These are phyloP conservation scores for Fomitopsis pinicola DNA, from an alignment of 1,284 basidiomycete species.

Conservation along the genomic window DNA sequence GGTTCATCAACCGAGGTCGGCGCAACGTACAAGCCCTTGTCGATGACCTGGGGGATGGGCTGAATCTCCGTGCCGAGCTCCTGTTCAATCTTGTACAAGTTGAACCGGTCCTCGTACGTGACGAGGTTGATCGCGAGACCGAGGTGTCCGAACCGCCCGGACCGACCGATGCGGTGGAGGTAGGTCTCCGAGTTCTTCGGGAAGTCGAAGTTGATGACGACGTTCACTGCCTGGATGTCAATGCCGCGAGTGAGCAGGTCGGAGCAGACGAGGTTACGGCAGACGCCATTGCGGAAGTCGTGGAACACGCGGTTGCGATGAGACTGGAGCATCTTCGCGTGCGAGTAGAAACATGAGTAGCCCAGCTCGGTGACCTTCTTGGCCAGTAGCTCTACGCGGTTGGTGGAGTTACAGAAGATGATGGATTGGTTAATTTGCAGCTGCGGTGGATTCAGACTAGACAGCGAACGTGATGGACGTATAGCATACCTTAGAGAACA, in stretches of 20 bases:
- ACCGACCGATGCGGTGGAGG: constrained; percentile 95
- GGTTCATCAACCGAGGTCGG: constrained; percentile 50
- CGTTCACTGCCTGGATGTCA: constrained; percentile 99
- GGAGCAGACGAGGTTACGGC: constrained; percentile 95
- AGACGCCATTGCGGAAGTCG: constrained; percentile 98
- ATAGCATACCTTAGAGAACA: constrained; percentile 82
- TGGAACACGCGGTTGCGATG: constrained; percentile 99
- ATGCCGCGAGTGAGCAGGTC: constrained; percentile 98
- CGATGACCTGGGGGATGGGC: constrained; percentile 90
- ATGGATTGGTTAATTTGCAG: constrained; percentile 99
- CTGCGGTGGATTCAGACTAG: constrained; percentile 39
- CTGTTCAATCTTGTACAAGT: constrained; percentile 96
- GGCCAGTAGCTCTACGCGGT: constrained; percentile 97
- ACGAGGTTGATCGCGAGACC: constrained; percentile 97
- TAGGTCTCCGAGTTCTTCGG: constrained; percentile 99
- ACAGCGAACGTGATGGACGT: constrained; percentile 14
- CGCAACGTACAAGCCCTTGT: constrained; percentile 91
- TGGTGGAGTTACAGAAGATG: constrained; percentile 99
- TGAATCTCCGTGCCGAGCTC: constrained; percentile 98
- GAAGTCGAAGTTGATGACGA: constrained; percentile 99
- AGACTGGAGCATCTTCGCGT: constrained; percentile 98
- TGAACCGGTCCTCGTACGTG: constrained; percentile 97
- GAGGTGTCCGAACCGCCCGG: constrained; percentile 95
- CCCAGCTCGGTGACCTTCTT: constrained; percentile 99
- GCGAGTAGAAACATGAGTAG: constrained; percentile 99